Percentiles rank a stretch among this genome's conserved stretches.
phyloP scores from a whole-genome alignment of 306 rosid genomes.

The Amphicarpaea edgeworthii region DNA sequence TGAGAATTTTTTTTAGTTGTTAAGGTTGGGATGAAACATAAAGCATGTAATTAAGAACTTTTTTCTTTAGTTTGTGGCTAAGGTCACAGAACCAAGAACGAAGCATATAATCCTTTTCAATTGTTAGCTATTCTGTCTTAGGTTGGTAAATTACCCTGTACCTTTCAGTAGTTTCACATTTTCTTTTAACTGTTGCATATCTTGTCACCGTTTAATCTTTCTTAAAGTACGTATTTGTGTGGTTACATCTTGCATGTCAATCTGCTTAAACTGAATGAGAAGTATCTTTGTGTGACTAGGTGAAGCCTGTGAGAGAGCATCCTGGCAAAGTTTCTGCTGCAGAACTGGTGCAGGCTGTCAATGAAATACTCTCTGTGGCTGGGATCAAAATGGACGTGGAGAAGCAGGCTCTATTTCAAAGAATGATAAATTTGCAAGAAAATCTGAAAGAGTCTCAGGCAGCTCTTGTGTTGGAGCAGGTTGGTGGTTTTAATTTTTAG shows the following conservation, averaged over 20 bases:
- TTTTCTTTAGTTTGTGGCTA: background rate
- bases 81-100: conserved; percentile 4
- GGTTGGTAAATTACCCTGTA: no score
- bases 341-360: conserved; percentile 91
- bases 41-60: background rate
- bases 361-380: conserved; percentile 93
- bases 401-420: conserved; percentile 80
- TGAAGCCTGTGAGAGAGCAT: conserved; percentile 64
- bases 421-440: conserved; percentile 81
- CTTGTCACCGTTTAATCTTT: conserved; percentile 6
- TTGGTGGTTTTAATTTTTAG: conserved; percentile 49
- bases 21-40: conserved; percentile 30
- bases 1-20: conserved; percentile 9
- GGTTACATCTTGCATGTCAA: conserved; percentile 14
- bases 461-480: conserved; percentile 88
- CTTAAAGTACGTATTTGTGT: background rate
- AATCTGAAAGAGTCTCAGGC: conserved; percentile 84
- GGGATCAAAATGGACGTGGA: conserved; percentile 90
- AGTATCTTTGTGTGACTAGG: conserved; percentile 49
- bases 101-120: conserved; percentile 30
- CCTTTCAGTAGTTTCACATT: no score
- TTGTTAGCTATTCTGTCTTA: conserved; percentile 2
- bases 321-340: conserved; percentile 84
- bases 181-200: background rate
- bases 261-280: conserved; percentile 53